Base-by-base conservation (phyloP, 495 filamentous ascomycete genomes). In the Xylaria longipes region DNA sequence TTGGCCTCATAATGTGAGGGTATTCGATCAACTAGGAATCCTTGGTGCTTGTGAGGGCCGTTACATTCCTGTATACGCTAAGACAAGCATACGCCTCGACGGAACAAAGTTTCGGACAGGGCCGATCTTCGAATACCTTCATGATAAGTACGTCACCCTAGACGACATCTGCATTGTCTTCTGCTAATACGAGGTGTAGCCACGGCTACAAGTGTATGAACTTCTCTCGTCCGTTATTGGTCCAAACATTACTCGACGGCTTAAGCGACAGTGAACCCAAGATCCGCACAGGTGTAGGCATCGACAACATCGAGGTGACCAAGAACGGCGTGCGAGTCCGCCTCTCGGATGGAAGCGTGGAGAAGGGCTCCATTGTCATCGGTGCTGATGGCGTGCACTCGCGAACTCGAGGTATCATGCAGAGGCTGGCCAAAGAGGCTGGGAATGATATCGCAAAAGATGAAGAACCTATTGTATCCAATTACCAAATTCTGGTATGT, bases 301-400 rank as follows among this genome's bases (percentile, higher is more conserved):
- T 82, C n/a, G 56, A 72, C 0, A 72, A 75, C 11, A 80, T 85
- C 54, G 71, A 78, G 9, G 68, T 75, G 43, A 7, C 62, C 12
- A 37, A 73, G 3, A 61, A 73, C 33, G 75, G 76, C 5, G 81
- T 83, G 6, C 56, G 52, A 20, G 80, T 83, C 39, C 69, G 70
- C 20, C 78, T 78, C 29, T 29, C 52, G 0, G 82, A 87, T 70
- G 85, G 86, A 0, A 75, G 73, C 8, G 46, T 77, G 0, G 83
- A 78, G 67, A 50, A 58, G 12, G 87, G 86, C 0, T 79, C 84
- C 68, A 66, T 87, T 50, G 74, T 90, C n/a, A 70, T 87, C 4
- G 87, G 86, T 0, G 81, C 80, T 25, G 85, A 87, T 73, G 75
- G 87, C 0, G 80, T 87, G 29, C 82, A 86, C 73, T 84, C 82